Base-by-base conservation (phyloP, 768 basidiomycete genomes). In the Melanogaster broomeanus region DNA sequence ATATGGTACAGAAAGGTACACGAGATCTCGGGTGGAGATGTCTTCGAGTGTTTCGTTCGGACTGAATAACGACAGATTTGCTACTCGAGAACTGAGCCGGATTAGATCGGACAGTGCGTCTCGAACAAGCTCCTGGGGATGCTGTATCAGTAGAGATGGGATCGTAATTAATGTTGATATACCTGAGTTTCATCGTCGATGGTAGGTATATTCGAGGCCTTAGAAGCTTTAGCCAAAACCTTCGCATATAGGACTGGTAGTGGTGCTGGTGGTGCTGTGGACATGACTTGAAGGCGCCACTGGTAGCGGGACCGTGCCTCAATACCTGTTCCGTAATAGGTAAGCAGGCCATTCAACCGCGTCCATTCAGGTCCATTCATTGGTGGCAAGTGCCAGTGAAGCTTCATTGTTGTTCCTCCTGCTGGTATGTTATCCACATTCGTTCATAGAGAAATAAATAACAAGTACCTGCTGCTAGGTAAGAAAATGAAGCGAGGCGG, bases 21-120 rank as follows among this genome's bases (percentile, higher is more conserved):
- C 71, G 31, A 94, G 71, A 71, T 93, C 83, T 30, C 76, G 70
- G 2, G 92, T 91, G 3, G 88, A 76, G 49, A 96, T 83, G 66
- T 96, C 93, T 40, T 92, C 88, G 16, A 93, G 72, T 0, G 76
- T 76, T 62, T 96, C 93, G 61, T 95, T 95, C 4, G 85, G 75
- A 51, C 91, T 93, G 72, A 95, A 93, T 31, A 95, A 70, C 0
- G 82, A 80, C 39, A 94, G 73, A 34, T 75, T 77, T 22, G 76
- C 58, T 49, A 93, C 75, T 22, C 83, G 79, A 28, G 76, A 70
- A 41, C 74, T 71, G 34, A 89, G 68, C 38, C 72, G 70, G 22
- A 72, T 71, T 27, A 93, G 72, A 71, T 90, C 82, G 7, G 68
- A 64, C 45, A 87, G 64, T 38, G 82, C 74, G 42, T 77, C 74